Percentiles rank a stretch among this genome's conserved stretches.
These are phyloP conservation scores for Exophiala sp. DNA, from an alignment of 2,329 filamentous ascomycete genomes.

Conservation along the genomic window DNA sequence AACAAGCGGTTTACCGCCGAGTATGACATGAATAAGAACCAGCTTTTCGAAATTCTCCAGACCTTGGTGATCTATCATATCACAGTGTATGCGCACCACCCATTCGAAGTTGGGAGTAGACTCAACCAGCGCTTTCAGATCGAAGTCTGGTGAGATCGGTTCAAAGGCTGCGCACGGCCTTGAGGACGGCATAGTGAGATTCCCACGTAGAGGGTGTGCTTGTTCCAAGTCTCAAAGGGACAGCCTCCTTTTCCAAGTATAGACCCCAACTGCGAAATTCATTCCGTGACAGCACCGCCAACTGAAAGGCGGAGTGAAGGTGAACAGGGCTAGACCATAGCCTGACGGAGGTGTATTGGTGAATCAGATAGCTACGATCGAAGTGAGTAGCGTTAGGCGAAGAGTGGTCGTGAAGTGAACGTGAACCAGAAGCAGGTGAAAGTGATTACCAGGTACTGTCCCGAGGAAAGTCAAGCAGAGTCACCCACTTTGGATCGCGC, in stretches of 20 bases:
- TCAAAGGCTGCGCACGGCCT: conserved; percentile 87
- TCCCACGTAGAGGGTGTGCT: neutral
- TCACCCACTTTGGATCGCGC: neutral
- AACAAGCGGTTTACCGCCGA: conserved; percentile 81
- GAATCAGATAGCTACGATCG: too few relatives aligned
- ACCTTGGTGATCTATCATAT: conserved; percentile 73
- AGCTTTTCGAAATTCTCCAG: conserved; percentile 80
- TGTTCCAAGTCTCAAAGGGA: neutral
- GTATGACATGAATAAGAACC: conserved; percentile 76
- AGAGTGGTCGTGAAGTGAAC: too few relatives aligned
- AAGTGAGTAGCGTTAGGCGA: too few relatives aligned
- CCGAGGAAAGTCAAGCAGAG: neutral
- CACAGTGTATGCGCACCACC: conserved; percentile 73
- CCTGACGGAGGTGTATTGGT: too few relatives aligned
- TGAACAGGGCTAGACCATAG: too few relatives aligned
- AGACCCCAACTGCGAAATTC: neutral
- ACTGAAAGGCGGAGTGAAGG: neutral
- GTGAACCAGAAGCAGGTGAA: too few relatives aligned
- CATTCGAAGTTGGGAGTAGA: conserved; percentile 80
- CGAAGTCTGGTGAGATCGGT: conserved; percentile 80
- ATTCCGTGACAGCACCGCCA: too few relatives aligned
- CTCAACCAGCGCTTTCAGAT: conserved; percentile 72
- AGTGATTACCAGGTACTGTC: too few relatives aligned
- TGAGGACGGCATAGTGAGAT: conserved; percentile 65
- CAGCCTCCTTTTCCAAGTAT: conserved; percentile 6